Evolutionary conservation across 768 basidiomycete species (phyloP), one percentile per base, ranked within the genome.

Genomic region (Hericium coralloides): DNA sequence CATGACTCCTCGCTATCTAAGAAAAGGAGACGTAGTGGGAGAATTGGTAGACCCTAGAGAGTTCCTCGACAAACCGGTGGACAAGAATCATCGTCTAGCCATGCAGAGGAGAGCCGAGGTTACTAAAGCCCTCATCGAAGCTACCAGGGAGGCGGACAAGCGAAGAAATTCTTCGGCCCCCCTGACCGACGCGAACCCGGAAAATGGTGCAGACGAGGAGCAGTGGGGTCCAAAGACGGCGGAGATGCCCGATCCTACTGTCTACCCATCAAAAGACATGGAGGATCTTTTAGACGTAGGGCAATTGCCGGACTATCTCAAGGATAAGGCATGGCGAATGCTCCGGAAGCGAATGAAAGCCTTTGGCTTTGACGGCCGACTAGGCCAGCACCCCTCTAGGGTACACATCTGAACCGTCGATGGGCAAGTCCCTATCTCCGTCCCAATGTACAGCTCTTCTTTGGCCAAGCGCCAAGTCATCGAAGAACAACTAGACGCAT

Each of bases 181-280:
- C 2, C 26, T 7, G 3, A 26, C 26, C 26, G 39, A 41, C n/a
- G 10, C n/a, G 12, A 12, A 12, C 39, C 39, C n/a, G 4, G n/a
- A 12, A 41, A 41, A 12, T n/a, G 14, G 39, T 14, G 14, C 57
- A 3, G 60, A 63, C 8, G 66, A 65, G 56, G 67, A 26, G 26
- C 26, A 26, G 26, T 26, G 69, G 50, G 68, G 70, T 2, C 70
- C 72, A 0, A 73, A 73, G 49, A 69, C 67, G 1, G 49, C 65
- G 0, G 67, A 69, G 23, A 49, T 60, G 2, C 65, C 64, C 1
- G 48, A 49, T 17, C 53, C 55, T 4, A 68, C 69, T 25, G 52
- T 57, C 20, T 22, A 38, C 31, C 45, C 39, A 18, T 50, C 55
- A 18, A 1, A 12, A n/a, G 39, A 54, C 3, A 38, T 51, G 36